Conservation (phyloP, 1,284 basidiomycete species). For the Fomitiporia mediterranea region DNA sequence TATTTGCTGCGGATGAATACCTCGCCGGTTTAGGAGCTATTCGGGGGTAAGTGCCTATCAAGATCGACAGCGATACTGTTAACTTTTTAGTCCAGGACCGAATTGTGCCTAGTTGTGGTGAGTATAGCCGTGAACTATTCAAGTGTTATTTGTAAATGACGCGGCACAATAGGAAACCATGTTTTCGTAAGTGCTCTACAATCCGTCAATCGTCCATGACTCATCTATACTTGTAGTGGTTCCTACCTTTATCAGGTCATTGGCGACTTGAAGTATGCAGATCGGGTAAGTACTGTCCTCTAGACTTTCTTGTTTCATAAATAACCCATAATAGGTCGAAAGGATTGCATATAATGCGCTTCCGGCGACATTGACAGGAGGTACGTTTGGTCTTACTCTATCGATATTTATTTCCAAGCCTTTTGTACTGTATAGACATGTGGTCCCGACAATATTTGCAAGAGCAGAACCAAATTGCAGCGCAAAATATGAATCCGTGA, state of each 20-base stretch:
- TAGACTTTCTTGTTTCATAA: not conserved
- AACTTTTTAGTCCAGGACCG: constrained; percentile 33
- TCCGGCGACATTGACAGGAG: constrained; percentile 49
- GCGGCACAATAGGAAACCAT: constrained; percentile 44
- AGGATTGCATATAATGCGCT: constrained; percentile 55
- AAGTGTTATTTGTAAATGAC: not conserved
- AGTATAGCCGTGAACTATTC: constrained; percentile 23
- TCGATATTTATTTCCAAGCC: not conserved
- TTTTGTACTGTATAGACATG: constrained; percentile 38
- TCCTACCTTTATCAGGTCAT: constrained; percentile 55
- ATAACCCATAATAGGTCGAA: constrained; percentile 39
- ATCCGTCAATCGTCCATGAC: not conserved
- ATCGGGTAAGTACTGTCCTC: constrained; percentile 35
- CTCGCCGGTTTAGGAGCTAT: constrained; percentile 50
- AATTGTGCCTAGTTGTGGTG: constrained; percentile 55
- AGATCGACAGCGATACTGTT: constrained; percentile 1
- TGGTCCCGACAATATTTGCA: constrained; percentile 59
- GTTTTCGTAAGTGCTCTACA: constrained; percentile 43
- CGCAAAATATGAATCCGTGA: constrained; percentile 53
- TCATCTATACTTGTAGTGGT: constrained; percentile 32
- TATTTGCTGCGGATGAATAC: constrained; percentile 56
- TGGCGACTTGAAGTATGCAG: constrained; percentile 51
- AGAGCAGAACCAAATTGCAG: constrained; percentile 55
- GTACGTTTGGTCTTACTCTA: constrained; percentile 25
- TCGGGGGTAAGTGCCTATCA: constrained; percentile 39